Evolutionary conservation across 257 asterid species (phyloP), one percentile per base, ranked within the genome.

Genomic region (Solanum sparsipilum): DNA sequence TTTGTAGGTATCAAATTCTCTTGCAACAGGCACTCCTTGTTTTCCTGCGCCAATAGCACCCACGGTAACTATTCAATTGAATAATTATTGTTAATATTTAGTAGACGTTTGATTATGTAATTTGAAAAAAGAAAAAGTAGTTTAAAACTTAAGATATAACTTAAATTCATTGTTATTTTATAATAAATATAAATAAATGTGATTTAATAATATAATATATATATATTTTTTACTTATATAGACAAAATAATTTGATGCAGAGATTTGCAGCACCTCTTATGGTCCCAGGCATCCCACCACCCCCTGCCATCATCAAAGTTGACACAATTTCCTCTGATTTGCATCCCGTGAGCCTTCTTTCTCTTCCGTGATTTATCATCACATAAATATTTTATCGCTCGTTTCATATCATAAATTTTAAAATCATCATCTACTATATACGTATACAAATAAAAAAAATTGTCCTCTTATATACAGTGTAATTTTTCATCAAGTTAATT

Each of bases 311-410:
- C 93, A 91, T 93, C 94, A 93, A 65, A 70, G 92, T 12, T 83
- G 90, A 27, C 94, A 95, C 86, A 46, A 94, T 94, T 72, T 94
- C 96, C 20, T 84, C 93, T 32, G 93, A 95, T 86, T 67, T 92
- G 52, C 98, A 96, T 73, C 98, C 98, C 88, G 98, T 95, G 65
- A 91, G 94, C 13, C 67, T 75, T 86, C 36, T 48, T 67, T 72
- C 12, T 9, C 15, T 25, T 4, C 0, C 5, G 3, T 27, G 13
- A 70, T 70, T 68, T 29, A 68, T 13, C 3, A 10, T 31, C 2
- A 68, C 10, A 68, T 6, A 68, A 68, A 68, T 68, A 68, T 68
- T 63, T 60, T 9, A 1, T 60, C 0, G 0, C 2, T 23, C 5
- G 0, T 9, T 60, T 60, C 0, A 23, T 23, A 60, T 63, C 7